A percentile compares a stretch with the other conserved stretches of the same genome.
phyloP scores from a whole-genome alignment of 139 green algal species.

The Penium margaritaceum region DNA sequence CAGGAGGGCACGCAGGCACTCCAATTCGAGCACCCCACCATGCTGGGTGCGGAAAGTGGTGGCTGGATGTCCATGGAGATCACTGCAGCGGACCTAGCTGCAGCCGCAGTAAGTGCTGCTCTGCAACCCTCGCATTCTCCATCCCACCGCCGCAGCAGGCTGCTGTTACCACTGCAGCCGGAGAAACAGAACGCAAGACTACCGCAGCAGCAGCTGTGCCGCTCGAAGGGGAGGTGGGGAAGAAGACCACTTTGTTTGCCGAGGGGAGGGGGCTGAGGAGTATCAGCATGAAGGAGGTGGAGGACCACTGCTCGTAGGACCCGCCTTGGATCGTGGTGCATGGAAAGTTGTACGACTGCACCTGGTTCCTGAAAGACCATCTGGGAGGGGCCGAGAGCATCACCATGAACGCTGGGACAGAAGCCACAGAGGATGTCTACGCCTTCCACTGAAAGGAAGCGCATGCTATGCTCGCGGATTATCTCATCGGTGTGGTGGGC shows the following conservation, averaged over 20 bases:
- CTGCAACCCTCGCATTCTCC: too few species aligned
- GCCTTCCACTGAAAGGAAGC: conserved; percentile 45
- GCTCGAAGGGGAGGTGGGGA: too few species aligned
- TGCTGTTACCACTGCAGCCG: too few species aligned
- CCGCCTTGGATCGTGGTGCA: conserved; percentile 85
- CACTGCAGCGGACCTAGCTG: too few species aligned
- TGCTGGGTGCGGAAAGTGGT: conserved; percentile 44
- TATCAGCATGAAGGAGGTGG: conserved; percentile 68
- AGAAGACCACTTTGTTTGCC: too few species aligned
- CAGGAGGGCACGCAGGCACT: conserved; percentile 45
- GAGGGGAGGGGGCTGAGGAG: conserved; percentile 6
- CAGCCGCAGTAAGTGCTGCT: too few species aligned
- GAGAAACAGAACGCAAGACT: too few species aligned
- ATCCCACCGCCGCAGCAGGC: too few species aligned
- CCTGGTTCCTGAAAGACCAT: conserved; percentile 48
- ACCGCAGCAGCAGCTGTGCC: too few species aligned
- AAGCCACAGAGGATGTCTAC: conserved; percentile 52
- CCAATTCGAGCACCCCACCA: conserved; percentile 73
- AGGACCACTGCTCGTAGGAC: conserved; percentile 61
- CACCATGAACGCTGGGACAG: conserved; percentile 47
- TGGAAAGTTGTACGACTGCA: conserved; percentile 59
- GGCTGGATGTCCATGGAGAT: conserved; percentile 55
- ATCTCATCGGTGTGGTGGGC: conserved; percentile 45
- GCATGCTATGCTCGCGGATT: conserved; percentile 37
- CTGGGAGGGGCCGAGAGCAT: conserved; percentile 48